phyloP scores from a whole-genome alignment of 345 rosid genomes.

The Syzygium oleosum region DNA sequence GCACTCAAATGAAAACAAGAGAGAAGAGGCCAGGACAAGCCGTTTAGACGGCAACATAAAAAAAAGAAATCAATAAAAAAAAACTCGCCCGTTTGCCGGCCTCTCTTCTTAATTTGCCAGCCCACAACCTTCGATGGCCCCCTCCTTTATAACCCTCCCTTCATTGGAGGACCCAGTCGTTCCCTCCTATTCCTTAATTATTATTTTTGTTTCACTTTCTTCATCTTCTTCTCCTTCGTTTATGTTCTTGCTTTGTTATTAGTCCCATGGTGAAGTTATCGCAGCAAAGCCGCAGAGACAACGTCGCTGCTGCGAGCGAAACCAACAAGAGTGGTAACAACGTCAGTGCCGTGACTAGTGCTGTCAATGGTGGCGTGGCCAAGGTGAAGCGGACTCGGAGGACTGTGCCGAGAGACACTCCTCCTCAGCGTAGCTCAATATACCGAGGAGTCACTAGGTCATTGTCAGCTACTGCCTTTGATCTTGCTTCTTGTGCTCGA shows the following conservation, averaged over 20 bases:
- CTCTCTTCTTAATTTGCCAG: conserved; percentile 15
- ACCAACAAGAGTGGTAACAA: background rate
- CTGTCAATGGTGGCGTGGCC: conserved; percentile 13
- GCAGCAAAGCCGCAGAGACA: conserved; percentile 18
- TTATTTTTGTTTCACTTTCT: background rate
- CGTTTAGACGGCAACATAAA: conserved; percentile 32
- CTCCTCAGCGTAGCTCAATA: conserved; percentile 83
- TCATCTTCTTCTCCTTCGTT: background rate
- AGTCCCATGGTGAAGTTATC: conserved; percentile 29
- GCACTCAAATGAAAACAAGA: background rate
- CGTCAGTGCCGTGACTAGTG: background rate
- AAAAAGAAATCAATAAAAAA: background rate
- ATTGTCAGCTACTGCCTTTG: background rate
- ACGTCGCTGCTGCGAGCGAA: background rate
- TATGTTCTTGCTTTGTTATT: background rate
- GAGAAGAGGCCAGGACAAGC: conserved; percentile 6
- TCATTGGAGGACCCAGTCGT: conserved; percentile 13
- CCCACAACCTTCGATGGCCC: conserved; percentile 2
- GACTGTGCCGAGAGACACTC: conserved; percentile 75
- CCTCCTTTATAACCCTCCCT: conserved; percentile 21
- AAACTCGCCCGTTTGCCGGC: background rate
- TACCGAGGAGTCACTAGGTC: conserved; percentile 90
- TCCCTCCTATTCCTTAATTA: background rate
- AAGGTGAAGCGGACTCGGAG: conserved; percentile 71
- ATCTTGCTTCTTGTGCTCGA: background rate